Conservation (phyloP, 805 yeast species). For the Metschnikowia drakensbergensis region DNA sequence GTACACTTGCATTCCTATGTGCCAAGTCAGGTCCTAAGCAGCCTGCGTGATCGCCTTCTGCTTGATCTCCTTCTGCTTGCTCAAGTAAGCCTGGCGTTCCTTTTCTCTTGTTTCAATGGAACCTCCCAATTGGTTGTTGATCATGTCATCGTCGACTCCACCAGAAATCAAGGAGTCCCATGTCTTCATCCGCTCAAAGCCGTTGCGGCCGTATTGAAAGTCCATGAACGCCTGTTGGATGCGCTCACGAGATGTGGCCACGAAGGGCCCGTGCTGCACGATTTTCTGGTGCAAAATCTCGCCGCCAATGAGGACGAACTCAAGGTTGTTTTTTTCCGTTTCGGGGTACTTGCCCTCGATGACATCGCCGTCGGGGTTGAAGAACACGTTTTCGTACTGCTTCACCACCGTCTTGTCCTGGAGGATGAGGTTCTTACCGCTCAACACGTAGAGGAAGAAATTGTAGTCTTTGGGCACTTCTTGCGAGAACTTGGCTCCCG, state of each 20-base stretch:
- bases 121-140: constrained; percentile 36
- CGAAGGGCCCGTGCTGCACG: constrained; percentile 91
- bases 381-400: constrained; percentile 54
- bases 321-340: constrained; percentile 38
- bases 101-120: constrained; percentile 28
- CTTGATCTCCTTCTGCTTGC: too few species aligned
- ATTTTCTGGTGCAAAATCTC: constrained; percentile 66
- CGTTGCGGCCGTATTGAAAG: constrained; percentile 65
- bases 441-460: constrained; percentile 62
- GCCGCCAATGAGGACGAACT: constrained; percentile 76
- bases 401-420: constrained; percentile 31
- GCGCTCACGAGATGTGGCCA: constrained; percentile 63
- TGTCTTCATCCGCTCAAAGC: constrained; percentile 61
- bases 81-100: constrained; percentile 10
- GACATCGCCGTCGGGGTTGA: constrained; percentile 64
- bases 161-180: constrained; percentile 52
- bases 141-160: constrained; percentile 43
- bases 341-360: constrained; percentile 46
- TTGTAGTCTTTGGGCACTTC: constrained; percentile 57
- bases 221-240: constrained; percentile 68
- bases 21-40: too few species aligned
- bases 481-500: constrained; percentile 64
- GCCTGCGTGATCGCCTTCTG: too few species aligned
- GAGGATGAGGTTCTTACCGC: constrained; percentile 52
- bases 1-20: too few species aligned